A percentile compares a stretch with the other conserved stretches of the same genome.
Evolutionary conservation across 179 eudicot genomes (phyloP).

Genomic region (Silene noctiflora): DNA sequence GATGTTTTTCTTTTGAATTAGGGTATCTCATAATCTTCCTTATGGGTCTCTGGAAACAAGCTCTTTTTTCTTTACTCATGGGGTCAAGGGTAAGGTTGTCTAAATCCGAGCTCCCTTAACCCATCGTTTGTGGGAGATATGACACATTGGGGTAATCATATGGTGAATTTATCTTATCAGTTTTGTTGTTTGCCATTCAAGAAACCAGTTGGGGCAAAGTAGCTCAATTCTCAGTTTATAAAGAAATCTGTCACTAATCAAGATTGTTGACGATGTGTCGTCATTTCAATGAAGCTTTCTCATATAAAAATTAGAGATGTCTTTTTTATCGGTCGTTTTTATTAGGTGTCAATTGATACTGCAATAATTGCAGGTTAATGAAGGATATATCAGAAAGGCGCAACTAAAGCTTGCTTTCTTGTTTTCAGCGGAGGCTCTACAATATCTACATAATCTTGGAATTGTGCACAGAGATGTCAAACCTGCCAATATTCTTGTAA

Average conservation of each 20-base stretch:
- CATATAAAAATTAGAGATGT: neutral
- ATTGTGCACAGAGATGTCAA: slow-evolving; percentile 93
- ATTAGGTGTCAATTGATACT: neutral
- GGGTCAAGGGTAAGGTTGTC: no score
- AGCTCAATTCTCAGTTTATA: neutral
- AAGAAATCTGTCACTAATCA: no score
- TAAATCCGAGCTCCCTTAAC: no score
- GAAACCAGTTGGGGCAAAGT: neutral
- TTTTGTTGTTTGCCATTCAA: neutral
- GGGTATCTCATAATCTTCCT: neutral
- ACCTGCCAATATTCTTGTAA: slow-evolving; percentile 97
- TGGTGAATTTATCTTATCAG: no score
- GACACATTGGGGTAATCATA: no score
- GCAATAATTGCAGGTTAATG: neutral
- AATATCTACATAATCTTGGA: slow-evolving; percentile 76
- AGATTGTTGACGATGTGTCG: neutral
- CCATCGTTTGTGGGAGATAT: no score
- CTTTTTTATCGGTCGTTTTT: neutral
- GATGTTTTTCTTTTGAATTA: neutral
- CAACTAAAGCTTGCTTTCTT: slow-evolving; percentile 16
- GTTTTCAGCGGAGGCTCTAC: slow-evolving; percentile 78
- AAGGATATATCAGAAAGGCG: neutral
- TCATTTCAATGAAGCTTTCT: slow-evolving; percentile 5
- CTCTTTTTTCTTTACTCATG: no score
- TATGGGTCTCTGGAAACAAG: no score